These are phyloP conservation scores for Colletotrichum horii DNA, from an alignment of 2,329 filamentous ascomycete genomes.

Conservation along the genomic window DNA sequence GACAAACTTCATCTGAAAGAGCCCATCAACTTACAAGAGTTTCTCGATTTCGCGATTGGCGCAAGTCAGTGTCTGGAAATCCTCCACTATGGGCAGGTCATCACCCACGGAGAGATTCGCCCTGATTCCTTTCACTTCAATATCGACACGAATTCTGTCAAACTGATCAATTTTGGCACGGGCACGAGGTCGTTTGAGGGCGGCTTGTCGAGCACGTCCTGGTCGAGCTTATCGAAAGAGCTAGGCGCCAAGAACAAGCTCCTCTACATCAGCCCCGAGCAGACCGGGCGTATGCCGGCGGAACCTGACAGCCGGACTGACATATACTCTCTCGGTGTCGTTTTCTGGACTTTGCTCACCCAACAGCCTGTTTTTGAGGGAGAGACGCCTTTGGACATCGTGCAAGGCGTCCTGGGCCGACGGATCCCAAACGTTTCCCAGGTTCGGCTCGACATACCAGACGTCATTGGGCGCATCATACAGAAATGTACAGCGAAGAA, in stretches of 20 bases:
- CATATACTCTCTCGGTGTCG: slow-evolving; percentile 87
- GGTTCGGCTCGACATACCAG: slow-evolving; percentile 82
- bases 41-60: slow-evolving; percentile 91
- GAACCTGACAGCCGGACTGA: slow-evolving; percentile 93
- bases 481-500: slow-evolving; percentile 92
- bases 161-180: slow-evolving; percentile 84
- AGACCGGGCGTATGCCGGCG: slow-evolving; percentile 90
- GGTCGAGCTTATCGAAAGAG: slow-evolving; percentile 83
- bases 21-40: slow-evolving; percentile 74
- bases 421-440: slow-evolving; percentile 79
- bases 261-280: slow-evolving; percentile 91
- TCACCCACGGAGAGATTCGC: slow-evolving; percentile 89
- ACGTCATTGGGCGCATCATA: slow-evolving; percentile 81
- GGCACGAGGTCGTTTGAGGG: slow-evolving; percentile 90
- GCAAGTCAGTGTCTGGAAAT: slow-evolving; percentile 86
- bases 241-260: slow-evolving; percentile 88
- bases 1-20: slow-evolving; percentile 55
- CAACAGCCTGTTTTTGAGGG: slow-evolving; percentile 83
- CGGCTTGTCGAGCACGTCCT: slow-evolving; percentile 83
- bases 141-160: slow-evolving; percentile 71
- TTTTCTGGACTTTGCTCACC: slow-evolving; percentile 87
- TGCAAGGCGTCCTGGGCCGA: slow-evolving; percentile 84
- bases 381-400: slow-evolving; percentile 82
- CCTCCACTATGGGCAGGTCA: slow-evolving; percentile 85
- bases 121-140: slow-evolving; percentile 92